These are phyloP conservation scores for Diphasiastrum complanatum DNA, from an alignment of 83 land plant genomes.

Conservation along the genomic window DNA sequence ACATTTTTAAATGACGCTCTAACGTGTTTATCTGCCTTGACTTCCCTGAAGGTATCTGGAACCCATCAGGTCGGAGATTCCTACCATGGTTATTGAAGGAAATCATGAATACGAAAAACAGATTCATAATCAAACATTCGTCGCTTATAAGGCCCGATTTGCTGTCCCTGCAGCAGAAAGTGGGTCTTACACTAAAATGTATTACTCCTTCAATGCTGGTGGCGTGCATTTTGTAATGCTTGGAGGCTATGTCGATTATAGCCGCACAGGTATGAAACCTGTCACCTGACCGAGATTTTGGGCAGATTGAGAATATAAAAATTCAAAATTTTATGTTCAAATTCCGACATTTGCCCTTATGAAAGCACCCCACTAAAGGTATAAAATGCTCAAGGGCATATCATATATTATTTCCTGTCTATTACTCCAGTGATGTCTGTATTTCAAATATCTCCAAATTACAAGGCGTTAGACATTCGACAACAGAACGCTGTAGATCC, in stretches of 20 bases:
- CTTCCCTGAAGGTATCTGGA: slow-evolving; percentile 22
- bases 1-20: neutral
- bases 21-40: neutral
- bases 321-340: neutral
- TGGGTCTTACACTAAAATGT: slow-evolving; percentile 24
- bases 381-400: too few relatives aligned
- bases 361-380: too few relatives aligned
- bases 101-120: slow-evolving; percentile 35
- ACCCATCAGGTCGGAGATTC: slow-evolving; percentile 22
- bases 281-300: neutral
- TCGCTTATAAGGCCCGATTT: slow-evolving; percentile 25
- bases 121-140: slow-evolving; percentile 11
- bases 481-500: too few relatives aligned
- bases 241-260: slow-evolving; percentile 28
- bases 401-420: neutral
- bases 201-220: slow-evolving; percentile 34
- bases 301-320: neutral
- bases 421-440: neutral
- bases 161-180: slow-evolving; percentile 24
- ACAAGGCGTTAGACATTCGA: too few relatives aligned
- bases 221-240: slow-evolving; percentile 34
- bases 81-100: slow-evolving; percentile 34
- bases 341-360: neutral
- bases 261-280: slow-evolving; percentile 15
- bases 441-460: too few relatives aligned